phyloP scores from a whole-genome alignment of 257 asterid genomes.

The Coffea canephora region DNA sequence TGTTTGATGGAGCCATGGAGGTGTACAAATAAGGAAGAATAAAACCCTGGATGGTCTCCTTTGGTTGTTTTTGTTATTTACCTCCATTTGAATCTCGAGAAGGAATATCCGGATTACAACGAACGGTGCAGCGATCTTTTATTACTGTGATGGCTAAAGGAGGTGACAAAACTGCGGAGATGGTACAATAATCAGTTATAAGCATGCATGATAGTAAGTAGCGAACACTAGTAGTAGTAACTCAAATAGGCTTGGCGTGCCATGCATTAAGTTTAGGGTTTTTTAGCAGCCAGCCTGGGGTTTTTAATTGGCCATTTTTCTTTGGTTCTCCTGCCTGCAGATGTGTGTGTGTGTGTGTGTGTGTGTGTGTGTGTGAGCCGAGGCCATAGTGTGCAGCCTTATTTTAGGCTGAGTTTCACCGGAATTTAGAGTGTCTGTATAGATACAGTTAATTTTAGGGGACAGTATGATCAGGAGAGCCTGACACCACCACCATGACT shows the following conservation, averaged over 20 bases:
- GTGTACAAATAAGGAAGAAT: neutral
- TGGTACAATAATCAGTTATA: slow-evolving; percentile 21
- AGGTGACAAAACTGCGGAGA: slow-evolving; percentile 30
- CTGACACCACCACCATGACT: slow-evolving; percentile 11
- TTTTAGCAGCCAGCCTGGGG: neutral
- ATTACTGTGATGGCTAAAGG: slow-evolving; percentile 15
- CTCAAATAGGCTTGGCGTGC: slow-evolving; percentile 13
- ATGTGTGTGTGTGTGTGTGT: neutral
- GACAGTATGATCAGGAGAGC: slow-evolving; percentile 31
- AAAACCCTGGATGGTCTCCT: neutral
- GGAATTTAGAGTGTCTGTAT: neutral
- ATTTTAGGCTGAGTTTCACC: slow-evolving; percentile 3
- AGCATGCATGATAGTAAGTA: slow-evolving; percentile 6
- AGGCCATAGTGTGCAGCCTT: slow-evolving; percentile 18
- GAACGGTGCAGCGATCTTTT: slow-evolving; percentile 6
- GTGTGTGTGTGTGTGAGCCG: neutral
- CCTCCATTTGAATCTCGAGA: neutral
- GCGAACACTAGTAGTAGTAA: neutral
- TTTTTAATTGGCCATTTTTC: neutral
- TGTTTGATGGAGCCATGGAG: neutral
- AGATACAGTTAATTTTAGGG: slow-evolving; percentile 25
- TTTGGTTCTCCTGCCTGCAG: neutral
- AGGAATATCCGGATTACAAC: neutral
- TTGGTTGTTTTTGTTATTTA: neutral
- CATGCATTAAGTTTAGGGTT: slow-evolving; percentile 22